Base-by-base conservation (phyloP, 345 rosid species). In the Heritiera fomes region DNA sequence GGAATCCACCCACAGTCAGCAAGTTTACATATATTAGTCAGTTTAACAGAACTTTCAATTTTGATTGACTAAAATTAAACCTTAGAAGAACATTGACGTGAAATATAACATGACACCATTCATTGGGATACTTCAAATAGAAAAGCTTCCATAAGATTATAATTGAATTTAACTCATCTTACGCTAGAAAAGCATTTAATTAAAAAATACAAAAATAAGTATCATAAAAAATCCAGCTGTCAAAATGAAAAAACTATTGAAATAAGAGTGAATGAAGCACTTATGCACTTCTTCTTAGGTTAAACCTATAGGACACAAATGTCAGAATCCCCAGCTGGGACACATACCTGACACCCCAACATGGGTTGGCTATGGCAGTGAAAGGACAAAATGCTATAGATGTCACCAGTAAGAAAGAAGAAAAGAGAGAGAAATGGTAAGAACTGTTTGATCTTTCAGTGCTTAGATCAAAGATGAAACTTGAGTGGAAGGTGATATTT, bases 11-110 rank as follows among this genome's bases (percentile, higher is more conserved):
- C 9, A 69, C 32, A n/a, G 20, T 15, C 52, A 67, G 72, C 30
- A 68, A 68, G 52, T 69, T 69, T 18, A 66, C 1, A 7, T 66
- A 66, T 66, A 66, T 15, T 17, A 18, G 71, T 66, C 49, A 62
- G 41, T 62, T 30, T 66, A 12, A 7, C 20, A 66, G 23, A 66
- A 41, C 7, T 66, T 17, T 40, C 23, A 32, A 66, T 2, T 66
- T 66, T 18, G 47, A 43, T 49, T 18, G 7, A 9, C 41, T 13
- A 62, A 30, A 5, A 62, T 62, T 30, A 32, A 66, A 66, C 30
- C 50, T 41, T 10, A 41, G 49, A 66, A 43, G 58, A 70, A 23
- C 18, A 49, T 13, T 47, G 41, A 20, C 13, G 38, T 45, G 74
- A 70, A 38, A 20, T 46, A 47, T 46, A 12, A 69, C 45, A 66